These are phyloP conservation scores for Mortierella sp. DNA, from an alignment of 371 early-diverging fungal species.

Conservation along the genomic window DNA sequence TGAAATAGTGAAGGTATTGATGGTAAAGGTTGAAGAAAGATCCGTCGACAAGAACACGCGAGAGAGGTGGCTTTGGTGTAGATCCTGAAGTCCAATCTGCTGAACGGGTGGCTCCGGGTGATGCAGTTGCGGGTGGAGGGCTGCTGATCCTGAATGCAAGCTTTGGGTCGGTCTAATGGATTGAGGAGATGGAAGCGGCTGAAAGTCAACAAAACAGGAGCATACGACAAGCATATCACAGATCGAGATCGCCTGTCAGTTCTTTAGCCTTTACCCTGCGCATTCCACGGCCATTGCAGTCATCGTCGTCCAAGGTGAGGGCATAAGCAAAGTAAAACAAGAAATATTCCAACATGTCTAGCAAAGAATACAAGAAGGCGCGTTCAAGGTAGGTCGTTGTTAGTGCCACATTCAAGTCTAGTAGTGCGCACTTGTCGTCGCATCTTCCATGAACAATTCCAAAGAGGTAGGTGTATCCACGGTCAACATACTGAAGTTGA, in stretches of 20 bases:
- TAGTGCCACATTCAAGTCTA: not conserved
- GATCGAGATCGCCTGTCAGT: too few relatives aligned
- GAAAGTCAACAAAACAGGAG: too few relatives aligned
- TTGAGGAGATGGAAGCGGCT: not conserved
- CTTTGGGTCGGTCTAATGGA: constrained; percentile 38
- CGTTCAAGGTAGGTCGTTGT: too few relatives aligned
- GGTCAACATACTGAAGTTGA: constrained; percentile 46
- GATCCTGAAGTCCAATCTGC: constrained; percentile 25
- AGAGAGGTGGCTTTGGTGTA: constrained; percentile 21
- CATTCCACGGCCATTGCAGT: constrained; percentile 34
- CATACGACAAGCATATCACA: too few relatives aligned
- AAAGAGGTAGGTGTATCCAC: too few relatives aligned
- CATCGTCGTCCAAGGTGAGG: constrained; percentile 49
- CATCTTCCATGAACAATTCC: too few relatives aligned
- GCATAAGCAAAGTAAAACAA: constrained; percentile 54
- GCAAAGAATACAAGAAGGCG: not conserved
- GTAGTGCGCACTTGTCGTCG: not conserved
- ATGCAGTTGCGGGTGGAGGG: constrained; percentile 1
- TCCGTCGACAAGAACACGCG: constrained; percentile 41
- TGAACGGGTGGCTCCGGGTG: constrained; percentile 9
- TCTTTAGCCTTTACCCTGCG: constrained; percentile 21
- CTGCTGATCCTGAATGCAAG: constrained; percentile 39
- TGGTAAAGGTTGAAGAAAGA: constrained; percentile 44
- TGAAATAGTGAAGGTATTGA: constrained; percentile 43
- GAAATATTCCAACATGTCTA: constrained; percentile 53